phyloP scores from a whole-genome alignment of 352 stramenopile species.

The Pythium biforme region DNA sequence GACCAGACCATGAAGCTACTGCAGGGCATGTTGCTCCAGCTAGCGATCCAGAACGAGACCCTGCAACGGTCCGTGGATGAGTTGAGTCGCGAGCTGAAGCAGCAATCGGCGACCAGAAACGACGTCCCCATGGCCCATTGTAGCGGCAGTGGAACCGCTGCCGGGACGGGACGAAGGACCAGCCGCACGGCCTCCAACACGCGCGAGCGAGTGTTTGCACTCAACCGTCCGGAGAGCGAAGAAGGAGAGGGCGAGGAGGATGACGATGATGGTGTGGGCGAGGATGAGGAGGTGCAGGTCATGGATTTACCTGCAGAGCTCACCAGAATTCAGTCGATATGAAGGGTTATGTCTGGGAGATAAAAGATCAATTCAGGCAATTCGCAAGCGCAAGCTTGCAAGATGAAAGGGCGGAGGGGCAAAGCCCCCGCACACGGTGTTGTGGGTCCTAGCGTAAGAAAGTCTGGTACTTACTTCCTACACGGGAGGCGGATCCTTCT shows the following conservation, averaged over 20 bases:
- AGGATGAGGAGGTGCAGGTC: neutral
- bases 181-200: conserved; percentile 1
- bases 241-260: conserved; percentile 19
- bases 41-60: conserved; percentile 54
- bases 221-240: conserved; percentile 8
- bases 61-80: conserved; percentile 50
- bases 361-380: conserved; percentile 15
- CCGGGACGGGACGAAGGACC: neutral
- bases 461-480: neutral
- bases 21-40: conserved; percentile 55
- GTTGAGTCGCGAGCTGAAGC: conserved; percentile 35
- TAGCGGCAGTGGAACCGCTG: neutral
- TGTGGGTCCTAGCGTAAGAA: conserved; percentile 1
- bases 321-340: conserved; percentile 13
- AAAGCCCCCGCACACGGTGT: neutral
- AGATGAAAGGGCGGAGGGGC: neutral
- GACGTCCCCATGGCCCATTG: neutral
- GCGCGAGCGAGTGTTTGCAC: conserved; percentile 2
- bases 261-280: conserved; percentile 7
- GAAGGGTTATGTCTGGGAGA: neutral
- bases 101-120: neutral
- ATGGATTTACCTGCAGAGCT: conserved; percentile 10
- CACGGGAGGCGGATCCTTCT: conserved; percentile 21
- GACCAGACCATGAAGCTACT: conserved; percentile 36
- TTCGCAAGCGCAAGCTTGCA: conserved; percentile 4